Evolutionary conservation across 352 stramenopile species (phyloP).

Genomic region (Globisporangium spinosum): DNA sequence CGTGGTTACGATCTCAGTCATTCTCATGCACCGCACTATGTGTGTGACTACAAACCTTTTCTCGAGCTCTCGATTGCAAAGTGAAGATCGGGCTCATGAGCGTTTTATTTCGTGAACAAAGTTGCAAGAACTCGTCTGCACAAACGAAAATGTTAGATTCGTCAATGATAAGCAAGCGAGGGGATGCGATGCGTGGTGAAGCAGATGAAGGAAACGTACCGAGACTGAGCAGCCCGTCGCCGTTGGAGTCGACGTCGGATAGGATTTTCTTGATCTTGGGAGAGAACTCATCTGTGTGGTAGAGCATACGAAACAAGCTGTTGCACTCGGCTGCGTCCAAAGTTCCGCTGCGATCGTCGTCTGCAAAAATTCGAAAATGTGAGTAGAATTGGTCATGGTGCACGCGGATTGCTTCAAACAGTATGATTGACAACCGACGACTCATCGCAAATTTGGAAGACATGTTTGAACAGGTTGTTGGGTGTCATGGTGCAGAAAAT

Average conservation of each 20-base stretch:
- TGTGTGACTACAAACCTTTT: constrained; percentile 19
- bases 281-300: constrained; percentile 40
- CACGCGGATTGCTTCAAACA: not conserved
- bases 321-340: constrained; percentile 45
- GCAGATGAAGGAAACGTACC: constrained; percentile 8
- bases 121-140: constrained; percentile 36
- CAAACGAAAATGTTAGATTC: not conserved
- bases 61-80: constrained; percentile 26
- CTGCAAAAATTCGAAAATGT: constrained; percentile 10
- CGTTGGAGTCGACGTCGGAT: constrained; percentile 31
- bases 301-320: constrained; percentile 49
- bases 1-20: not conserved
- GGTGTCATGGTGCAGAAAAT: constrained; percentile 55
- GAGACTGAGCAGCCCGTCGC: constrained; percentile 29
- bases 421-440: not conserved
- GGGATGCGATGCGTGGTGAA: not conserved
- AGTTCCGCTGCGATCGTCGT: constrained; percentile 43
- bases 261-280: constrained; percentile 31
- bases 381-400: not conserved
- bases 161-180: not conserved
- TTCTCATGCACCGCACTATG: not conserved
- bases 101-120: constrained; percentile 35
- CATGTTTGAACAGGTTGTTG: constrained; percentile 31
- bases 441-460: constrained; percentile 50
- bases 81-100: constrained; percentile 41